These are phyloP conservation scores for Yarrowia keelungensis DNA, from an alignment of 805 yeast genomes.

Conservation along the genomic window DNA sequence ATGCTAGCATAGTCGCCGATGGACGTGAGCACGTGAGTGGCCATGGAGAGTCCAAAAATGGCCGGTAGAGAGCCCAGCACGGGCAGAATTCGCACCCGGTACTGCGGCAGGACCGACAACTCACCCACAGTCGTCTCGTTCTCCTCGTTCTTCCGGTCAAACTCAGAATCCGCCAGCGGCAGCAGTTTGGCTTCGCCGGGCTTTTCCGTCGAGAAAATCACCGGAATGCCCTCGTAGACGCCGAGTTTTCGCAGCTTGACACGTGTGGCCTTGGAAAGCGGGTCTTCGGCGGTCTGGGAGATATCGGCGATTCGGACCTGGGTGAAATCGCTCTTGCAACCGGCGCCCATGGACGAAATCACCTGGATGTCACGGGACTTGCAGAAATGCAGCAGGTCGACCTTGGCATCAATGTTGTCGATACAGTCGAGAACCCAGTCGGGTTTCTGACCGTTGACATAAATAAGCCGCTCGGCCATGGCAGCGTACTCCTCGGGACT, in stretches of 20 bases:
- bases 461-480: constrained; percentile 61
- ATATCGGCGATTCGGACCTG: constrained; percentile 89
- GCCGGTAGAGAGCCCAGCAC: constrained; percentile 98
- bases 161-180: constrained; percentile 84
- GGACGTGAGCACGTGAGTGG: constrained; percentile 78
- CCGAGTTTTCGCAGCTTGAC: constrained; percentile 83
- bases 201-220: constrained; percentile 91
- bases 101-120: constrained; percentile 83
- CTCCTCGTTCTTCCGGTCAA: constrained; percentile 65
- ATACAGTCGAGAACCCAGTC: constrained; percentile 91
- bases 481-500: constrained; percentile 64
- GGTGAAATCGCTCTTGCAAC: constrained; percentile 94
- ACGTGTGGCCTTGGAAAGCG: constrained; percentile 85
- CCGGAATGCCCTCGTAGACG: constrained; percentile 76
- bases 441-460: constrained; percentile 57
- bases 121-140: constrained; percentile 64
- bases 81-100: constrained; percentile 92
- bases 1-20: constrained; percentile 71
- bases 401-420: constrained; percentile 96
- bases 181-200: constrained; percentile 93
- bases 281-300: constrained; percentile 90
- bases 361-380: constrained; percentile 66
- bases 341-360: constrained; percentile 95
- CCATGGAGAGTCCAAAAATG: constrained; percentile 89
- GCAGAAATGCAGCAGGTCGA: constrained; percentile 81